A percentile compares a stretch with the other conserved stretches of the same genome.
Evolutionary conservation across 2,329 filamentous ascomycete genomes (phyloP).

Genomic region (Ascochyta clinopodiicola): DNA sequence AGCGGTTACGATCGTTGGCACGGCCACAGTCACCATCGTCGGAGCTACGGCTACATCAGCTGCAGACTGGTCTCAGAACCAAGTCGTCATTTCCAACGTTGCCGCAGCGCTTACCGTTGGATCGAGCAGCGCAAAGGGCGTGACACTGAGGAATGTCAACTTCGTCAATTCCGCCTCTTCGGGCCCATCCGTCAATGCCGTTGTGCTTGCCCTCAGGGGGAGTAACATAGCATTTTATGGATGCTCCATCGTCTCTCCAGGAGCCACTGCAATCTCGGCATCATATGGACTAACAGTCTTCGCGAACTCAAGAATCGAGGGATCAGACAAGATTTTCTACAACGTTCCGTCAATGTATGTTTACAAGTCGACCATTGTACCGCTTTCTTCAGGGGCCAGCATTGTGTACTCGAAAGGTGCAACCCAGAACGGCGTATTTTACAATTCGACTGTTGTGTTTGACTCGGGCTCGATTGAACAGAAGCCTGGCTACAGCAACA

Average conservation of each 20-base stretch:
- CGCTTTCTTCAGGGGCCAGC: constrained; percentile 44
- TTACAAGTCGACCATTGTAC: constrained; percentile 53
- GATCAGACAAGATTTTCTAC: constrained; percentile 52
- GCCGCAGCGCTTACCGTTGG: constrained; percentile 39
- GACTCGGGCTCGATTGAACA: constrained; percentile 50
- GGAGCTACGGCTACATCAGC: constrained; percentile 37
- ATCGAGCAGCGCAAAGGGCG: constrained; percentile 39
- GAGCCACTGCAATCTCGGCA: constrained; percentile 38
- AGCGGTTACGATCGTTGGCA: constrained; percentile 50
- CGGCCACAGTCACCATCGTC: constrained; percentile 52
- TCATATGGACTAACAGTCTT: constrained; percentile 48
- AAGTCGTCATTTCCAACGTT: constrained; percentile 45
- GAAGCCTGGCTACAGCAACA: constrained; percentile 43
- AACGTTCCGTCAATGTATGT: constrained; percentile 52
- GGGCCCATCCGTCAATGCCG: constrained; percentile 30
- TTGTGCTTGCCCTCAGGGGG: constrained; percentile 44
- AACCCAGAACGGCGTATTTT: constrained; percentile 16
- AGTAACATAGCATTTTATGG: constrained; percentile 53
- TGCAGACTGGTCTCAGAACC: constrained; percentile 47
- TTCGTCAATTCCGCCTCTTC: constrained; percentile 43
- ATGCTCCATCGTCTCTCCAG: constrained; percentile 53
- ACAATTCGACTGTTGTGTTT: constrained; percentile 52
- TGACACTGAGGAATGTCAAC: constrained; percentile 51
- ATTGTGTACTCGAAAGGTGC: constrained; percentile 52
- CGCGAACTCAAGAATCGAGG: constrained; percentile 56